Percentiles rank a stretch among this genome's conserved stretches.
These are phyloP conservation scores for Aspergillus sp. DNA, from an alignment of 2,329 filamentous ascomycete species.

Conservation along the genomic window DNA sequence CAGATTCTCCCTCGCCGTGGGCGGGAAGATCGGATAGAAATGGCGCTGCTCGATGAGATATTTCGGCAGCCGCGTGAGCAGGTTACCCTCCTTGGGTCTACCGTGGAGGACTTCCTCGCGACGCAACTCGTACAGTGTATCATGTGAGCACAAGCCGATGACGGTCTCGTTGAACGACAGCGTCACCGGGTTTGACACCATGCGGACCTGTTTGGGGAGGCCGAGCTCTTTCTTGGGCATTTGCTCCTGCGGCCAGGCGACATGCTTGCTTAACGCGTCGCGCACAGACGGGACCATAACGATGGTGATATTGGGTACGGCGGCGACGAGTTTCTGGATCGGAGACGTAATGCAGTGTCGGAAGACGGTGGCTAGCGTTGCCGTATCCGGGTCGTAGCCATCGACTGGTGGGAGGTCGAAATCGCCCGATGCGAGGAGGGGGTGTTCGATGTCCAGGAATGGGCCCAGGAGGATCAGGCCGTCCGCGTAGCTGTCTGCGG, in stretches of 20 bases:
- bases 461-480: conserved; percentile 73
- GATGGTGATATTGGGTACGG: conserved; percentile 71
- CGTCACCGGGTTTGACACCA: conserved; percentile 86
- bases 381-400: conserved; percentile 63
- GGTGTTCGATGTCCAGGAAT: conserved; percentile 87
- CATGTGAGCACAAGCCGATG: conserved; percentile 73
- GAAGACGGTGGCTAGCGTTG: conserved; percentile 76
- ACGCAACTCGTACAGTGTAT: conserved; percentile 74
- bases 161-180: conserved; percentile 80
- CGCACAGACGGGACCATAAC: conserved; percentile 76
- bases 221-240: conserved; percentile 65
- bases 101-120: conserved; percentile 60
- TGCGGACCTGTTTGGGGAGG: conserved; percentile 64
- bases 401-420: conserved; percentile 65
- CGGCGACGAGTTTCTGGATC: conserved; percentile 59
- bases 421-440: conserved; percentile 71
- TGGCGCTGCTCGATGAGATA: conserved; percentile 84
- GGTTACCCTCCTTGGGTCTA: conserved; percentile 48
- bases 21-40: conserved; percentile 83
- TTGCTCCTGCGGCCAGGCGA: conserved; percentile 75
- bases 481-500: conserved; percentile 67
- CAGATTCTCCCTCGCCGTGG: conserved; percentile 59
- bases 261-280: conserved; percentile 71
- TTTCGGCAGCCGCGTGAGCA: conserved; percentile 62
- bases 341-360: conserved; percentile 67